These are phyloP conservation scores for Vaccinium vitisidaea DNA, from an alignment of 148 eudicot species.

Conservation along the genomic window DNA sequence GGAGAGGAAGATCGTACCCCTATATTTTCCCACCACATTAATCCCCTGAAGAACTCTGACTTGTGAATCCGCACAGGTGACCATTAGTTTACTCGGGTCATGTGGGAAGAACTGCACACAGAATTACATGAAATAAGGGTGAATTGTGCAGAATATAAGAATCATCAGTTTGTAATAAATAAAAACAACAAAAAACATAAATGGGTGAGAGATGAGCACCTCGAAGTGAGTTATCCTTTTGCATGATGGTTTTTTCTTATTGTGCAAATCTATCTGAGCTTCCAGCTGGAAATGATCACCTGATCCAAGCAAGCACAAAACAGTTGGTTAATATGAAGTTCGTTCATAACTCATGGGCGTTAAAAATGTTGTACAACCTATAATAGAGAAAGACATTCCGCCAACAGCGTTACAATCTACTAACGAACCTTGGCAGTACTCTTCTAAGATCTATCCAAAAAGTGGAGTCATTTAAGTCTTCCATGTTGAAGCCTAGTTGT, in stretches of 20 bases:
- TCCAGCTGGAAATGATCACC: slow-evolving; percentile 71
- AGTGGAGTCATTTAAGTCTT: not conserved
- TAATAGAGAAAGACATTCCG: not conserved
- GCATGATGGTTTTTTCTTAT: slow-evolving; percentile 70
- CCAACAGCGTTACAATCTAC: not conserved
- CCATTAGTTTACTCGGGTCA: slow-evolving; percentile 80
- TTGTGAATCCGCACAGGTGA: slow-evolving; percentile 87
- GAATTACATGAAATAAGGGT: slow-evolving; percentile 7
- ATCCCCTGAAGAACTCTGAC: slow-evolving; percentile 68
- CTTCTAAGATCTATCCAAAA: not conserved
- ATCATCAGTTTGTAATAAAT: not conserved
- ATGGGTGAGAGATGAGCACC: slow-evolving; percentile 40
- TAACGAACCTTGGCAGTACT: not conserved
- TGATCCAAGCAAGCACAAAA: slow-evolving; percentile 32
- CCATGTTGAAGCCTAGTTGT: not conserved
- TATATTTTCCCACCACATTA: slow-evolving; percentile 70
- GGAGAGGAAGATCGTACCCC: slow-evolving; percentile 41
- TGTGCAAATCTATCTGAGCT: slow-evolving; percentile 50
- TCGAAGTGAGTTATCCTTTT: slow-evolving; percentile 87
- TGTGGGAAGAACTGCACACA: slow-evolving; percentile 70
- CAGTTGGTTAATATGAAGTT: slow-evolving; percentile 10
- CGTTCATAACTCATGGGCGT: not conserved
- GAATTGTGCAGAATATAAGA: not conserved
- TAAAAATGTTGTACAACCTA: not conserved
- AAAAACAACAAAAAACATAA: not conserved